These are phyloP conservation scores for Sugiyamaella marilandica DNA, from an alignment of 805 yeast genomes.

Conservation along the genomic window DNA sequence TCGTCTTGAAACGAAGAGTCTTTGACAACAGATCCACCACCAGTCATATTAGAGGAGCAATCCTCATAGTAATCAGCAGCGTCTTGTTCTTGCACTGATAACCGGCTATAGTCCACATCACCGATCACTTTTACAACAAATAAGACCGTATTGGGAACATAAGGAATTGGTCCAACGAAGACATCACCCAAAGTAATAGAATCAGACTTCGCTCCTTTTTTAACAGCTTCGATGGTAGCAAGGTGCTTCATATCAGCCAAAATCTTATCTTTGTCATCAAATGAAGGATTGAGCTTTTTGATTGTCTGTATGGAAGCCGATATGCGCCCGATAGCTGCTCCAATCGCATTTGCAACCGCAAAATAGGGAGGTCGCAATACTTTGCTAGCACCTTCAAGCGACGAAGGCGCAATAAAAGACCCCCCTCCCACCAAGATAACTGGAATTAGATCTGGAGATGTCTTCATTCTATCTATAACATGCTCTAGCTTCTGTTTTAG, in stretches of 20 bases:
- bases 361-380: conserved; percentile 40
- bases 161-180: conserved; percentile 32
- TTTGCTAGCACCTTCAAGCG: conserved; percentile 39
- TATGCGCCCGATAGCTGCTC: conserved; percentile 45
- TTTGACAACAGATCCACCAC: neutral
- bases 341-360: conserved; percentile 47
- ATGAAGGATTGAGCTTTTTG: conserved; percentile 17
- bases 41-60: neutral
- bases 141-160: conserved; percentile 24
- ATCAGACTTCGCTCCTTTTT: conserved; percentile 28
- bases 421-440: conserved; percentile 49
- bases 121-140: conserved; percentile 33
- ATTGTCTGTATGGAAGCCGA: conserved; percentile 30
- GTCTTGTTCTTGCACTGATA: neutral
- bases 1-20: neutral
- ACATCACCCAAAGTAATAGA: conserved; percentile 30
- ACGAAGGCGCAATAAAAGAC: conserved; percentile 40
- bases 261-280: conserved; percentile 21
- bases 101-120: conserved; percentile 38
- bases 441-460: conserved; percentile 41
- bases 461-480: conserved; percentile 43
- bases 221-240: conserved; percentile 25
- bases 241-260: conserved; percentile 16
- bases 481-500: conserved; percentile 34
- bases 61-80: neutral